Evolutionary conservation across 2,329 filamentous ascomycete genomes (phyloP).

Genomic region (Alternaria gansuensis): DNA sequence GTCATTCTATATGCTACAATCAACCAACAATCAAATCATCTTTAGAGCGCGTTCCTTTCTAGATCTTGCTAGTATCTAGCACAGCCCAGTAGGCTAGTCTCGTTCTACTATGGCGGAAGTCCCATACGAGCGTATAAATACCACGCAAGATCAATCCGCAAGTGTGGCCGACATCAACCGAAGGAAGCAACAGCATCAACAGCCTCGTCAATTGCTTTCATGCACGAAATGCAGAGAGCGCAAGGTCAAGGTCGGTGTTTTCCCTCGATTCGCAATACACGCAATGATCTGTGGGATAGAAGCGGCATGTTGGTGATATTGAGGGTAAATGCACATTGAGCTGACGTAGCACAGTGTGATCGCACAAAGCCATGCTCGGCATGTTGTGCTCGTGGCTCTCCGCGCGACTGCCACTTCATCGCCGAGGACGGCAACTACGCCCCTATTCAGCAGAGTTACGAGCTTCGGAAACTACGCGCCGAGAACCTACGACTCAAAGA

Average conservation of each 20-base stretch:
- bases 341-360: slow-evolving; percentile 52
- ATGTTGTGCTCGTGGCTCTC: slow-evolving; percentile 59
- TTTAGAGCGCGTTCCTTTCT: background rate
- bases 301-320: background rate
- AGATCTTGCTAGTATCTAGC: background rate
- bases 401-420: slow-evolving; percentile 59
- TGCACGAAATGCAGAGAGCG: slow-evolving; percentile 61
- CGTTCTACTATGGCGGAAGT: slow-evolving; percentile 15
- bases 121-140: slow-evolving; percentile 26
- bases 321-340: background rate
- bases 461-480: slow-evolving; percentile 57
- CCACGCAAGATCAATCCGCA: slow-evolving; percentile 20
- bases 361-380: slow-evolving; percentile 61
- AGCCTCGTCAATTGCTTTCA: slow-evolving; percentile 57
- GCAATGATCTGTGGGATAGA: background rate
- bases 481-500: slow-evolving; percentile 59
- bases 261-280: background rate
- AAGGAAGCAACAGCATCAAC: slow-evolving; percentile 53
- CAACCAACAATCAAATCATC: background rate
- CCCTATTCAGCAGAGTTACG: slow-evolving; percentile 59
- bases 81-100: background rate
- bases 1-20: background rate
- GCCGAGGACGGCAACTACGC: slow-evolving; percentile 58
- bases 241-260: slow-evolving; percentile 57
- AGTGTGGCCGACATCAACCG: slow-evolving; percentile 25